Conservation (phyloP, 2,329 filamentous ascomycete species). For the Aspergillus piperis region DNA sequence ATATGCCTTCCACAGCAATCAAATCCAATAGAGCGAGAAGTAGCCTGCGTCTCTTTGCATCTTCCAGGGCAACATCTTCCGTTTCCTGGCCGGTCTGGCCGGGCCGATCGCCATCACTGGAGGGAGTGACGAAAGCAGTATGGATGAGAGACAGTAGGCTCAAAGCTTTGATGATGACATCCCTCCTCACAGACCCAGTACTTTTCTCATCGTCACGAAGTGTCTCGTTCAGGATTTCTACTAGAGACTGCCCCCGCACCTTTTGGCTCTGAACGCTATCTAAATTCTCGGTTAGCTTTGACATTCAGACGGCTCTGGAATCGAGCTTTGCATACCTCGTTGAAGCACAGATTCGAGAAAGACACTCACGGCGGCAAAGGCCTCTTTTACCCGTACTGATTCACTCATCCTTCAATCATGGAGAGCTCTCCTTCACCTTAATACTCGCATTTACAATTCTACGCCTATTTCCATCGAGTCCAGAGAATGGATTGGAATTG, state of each 20-base stretch:
- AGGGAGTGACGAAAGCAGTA: conserved; percentile 33
- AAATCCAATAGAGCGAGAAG: conserved; percentile 46
- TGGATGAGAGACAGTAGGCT: conserved; percentile 39
- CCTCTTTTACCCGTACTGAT: conserved; percentile 25
- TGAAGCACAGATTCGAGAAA: conserved; percentile 44
- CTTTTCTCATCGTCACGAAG: conserved; percentile 11
- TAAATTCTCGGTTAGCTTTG: conserved; percentile 35
- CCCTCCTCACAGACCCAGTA: conserved; percentile 24
- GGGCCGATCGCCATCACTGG: conserved; percentile 13
- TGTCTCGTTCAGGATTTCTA: conserved; percentile 34
- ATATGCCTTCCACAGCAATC: conserved; percentile 48
- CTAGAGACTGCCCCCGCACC: conserved; percentile 35
- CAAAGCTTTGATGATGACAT: conserved; percentile 38
- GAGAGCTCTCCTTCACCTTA: neutral
- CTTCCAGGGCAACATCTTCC: conserved; percentile 39
- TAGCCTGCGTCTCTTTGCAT: conserved; percentile 43
- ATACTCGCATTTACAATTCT: neutral
- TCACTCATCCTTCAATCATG: conserved; percentile 31
- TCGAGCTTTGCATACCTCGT: conserved; percentile 40
- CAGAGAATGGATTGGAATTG: neutral
- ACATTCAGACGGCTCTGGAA: conserved; percentile 5
- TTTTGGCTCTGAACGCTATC: conserved; percentile 39
- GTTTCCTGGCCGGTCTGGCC: conserved; percentile 6
- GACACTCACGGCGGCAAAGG: conserved; percentile 36
- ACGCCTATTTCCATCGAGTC: neutral